Evolutionary conservation across 75 land plant genomes (phyloP).

Genomic region (Selaginella moellendorffii): DNA sequence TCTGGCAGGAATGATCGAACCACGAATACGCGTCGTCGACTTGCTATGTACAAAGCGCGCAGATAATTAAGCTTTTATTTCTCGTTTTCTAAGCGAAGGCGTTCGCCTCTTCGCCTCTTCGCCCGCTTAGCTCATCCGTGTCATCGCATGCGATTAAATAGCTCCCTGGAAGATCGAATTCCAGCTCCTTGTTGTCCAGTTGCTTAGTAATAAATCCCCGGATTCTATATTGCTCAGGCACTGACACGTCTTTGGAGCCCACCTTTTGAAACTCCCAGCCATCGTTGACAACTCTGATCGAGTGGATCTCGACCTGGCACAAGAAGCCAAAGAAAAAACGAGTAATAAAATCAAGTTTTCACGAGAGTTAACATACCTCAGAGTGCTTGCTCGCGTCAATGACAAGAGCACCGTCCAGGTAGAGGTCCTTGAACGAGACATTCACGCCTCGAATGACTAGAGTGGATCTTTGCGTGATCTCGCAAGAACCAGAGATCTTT

Average conservation of each 20-base stretch:
- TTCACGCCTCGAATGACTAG: constrained; percentile 46
- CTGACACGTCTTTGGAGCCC: constrained; percentile 39
- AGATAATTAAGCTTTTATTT: too few species aligned
- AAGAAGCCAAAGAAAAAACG: not conserved
- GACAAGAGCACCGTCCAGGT: constrained; percentile 60
- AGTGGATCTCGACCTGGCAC: constrained; percentile 42
- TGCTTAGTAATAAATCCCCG: constrained; percentile 66
- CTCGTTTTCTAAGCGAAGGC: not conserved
- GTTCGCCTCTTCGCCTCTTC: not conserved
- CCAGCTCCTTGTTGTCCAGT: constrained; percentile 32
- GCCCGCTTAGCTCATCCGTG: too few species aligned
- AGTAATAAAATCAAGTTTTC: not conserved
- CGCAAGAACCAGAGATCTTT: constrained; percentile 37
- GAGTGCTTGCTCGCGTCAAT: constrained; percentile 19
- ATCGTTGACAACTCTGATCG: constrained; percentile 38
- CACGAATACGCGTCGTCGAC: too few species aligned
- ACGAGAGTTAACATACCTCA: not conserved
- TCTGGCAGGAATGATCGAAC: too few species aligned
- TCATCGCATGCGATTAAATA: constrained; percentile 6
- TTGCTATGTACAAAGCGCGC: too few species aligned
- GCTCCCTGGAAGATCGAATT: constrained; percentile 42
- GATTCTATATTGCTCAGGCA: constrained; percentile 56
- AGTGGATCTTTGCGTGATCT: constrained; percentile 60
- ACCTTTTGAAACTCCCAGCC: constrained; percentile 53
- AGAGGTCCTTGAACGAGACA: constrained; percentile 38